Base-by-base conservation (phyloP, 2,329 filamentous ascomycete genomes). In the Phaeosphaeria sp. region DNA sequence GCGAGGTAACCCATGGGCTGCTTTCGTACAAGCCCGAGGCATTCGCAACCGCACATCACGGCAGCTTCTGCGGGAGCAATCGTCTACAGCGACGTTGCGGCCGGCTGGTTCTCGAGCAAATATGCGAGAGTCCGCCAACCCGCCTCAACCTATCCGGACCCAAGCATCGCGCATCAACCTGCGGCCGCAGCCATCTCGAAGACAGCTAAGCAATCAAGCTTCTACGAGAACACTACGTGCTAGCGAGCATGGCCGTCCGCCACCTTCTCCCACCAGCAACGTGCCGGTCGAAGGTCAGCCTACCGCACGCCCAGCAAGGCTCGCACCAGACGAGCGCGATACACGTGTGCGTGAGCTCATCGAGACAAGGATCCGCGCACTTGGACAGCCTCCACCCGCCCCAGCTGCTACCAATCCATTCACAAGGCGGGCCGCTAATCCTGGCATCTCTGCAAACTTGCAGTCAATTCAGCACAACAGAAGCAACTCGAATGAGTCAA, bases 381-480 rank as follows among this genome's bases (percentile, higher is more conserved):
- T 77, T 22, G 68, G 64, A 18, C 71, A 72, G 33, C 66, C 69
- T 13, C 63, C 54, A 15, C 61, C 62, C 25, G 65, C 57, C 42
- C 68, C 72, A n/a, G 61, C 67, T 33, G 70, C 72, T 18, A 77
- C 72, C 46, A 78, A 78, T 51, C 76, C 76, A 1, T 78, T 77
- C 49, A 65, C 73, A 7, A 67, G 74, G 50, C 68, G 73, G 21
- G 64, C 66, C 24, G 71, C 60, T 59, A 68, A 69, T 44, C 49
- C 70, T 24, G 56, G 62, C 7, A 70, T 65, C 40, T 49, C 60
- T 17, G 46, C 63, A 15, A 53, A 64, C 6, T 56, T 60, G 42
- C 51, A 60, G 43, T 57, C 55, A 21, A 56, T 65, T 5, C 66
- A 70, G 24, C 74, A 75, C 42, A 56, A 67, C 21, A 64, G 73